Percentiles rank a stretch among this genome's conserved stretches.
These are phyloP conservation scores for thale cress (Arabidopsis thaliana) DNA, from an alignment of 345 rosid genomes.

Conservation along the genomic window DNA sequence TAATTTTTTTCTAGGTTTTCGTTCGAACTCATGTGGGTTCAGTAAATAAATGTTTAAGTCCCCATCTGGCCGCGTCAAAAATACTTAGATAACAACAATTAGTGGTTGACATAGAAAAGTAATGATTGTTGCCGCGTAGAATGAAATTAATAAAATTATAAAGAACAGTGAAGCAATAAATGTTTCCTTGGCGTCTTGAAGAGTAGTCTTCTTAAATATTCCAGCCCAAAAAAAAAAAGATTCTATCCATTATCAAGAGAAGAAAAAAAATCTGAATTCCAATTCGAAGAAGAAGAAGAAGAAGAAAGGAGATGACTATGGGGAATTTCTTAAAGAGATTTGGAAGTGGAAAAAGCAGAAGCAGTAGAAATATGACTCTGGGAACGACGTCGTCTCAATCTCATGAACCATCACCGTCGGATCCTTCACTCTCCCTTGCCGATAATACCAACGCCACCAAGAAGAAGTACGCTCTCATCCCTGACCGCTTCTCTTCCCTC, in stretches of 20 bases:
- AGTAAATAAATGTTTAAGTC: constrained; percentile 1
- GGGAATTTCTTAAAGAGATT: constrained; percentile 36
- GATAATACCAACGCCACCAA: constrained; percentile 35
- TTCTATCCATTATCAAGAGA: neutral
- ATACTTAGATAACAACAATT: neutral
- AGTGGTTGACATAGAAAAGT: neutral
- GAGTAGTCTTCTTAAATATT: neutral
- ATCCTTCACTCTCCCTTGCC: constrained; percentile 12
- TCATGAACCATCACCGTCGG: constrained; percentile 15
- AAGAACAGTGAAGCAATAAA: neutral
- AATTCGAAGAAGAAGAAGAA: constrained; percentile 22
- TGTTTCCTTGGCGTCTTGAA: neutral
- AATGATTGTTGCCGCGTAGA: neutral
- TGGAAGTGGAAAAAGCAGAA: constrained; percentile 36
- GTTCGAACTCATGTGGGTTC: neutral
- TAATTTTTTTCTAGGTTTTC: neutral
- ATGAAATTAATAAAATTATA: neutral
- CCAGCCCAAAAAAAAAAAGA: neutral
- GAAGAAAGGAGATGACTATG: constrained; percentile 35
- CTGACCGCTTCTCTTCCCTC: constrained; percentile 45
- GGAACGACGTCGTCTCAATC: constrained; percentile 21
- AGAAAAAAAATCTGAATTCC: neutral
- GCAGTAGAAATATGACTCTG: constrained; percentile 4
- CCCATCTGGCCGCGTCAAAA: neutral
- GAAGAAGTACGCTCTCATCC: constrained; percentile 44